Percentiles rank a stretch among this genome's conserved stretches.
phyloP scores from a whole-genome alignment of 257 asterid genomes.

The Capsicum baccatum region DNA sequence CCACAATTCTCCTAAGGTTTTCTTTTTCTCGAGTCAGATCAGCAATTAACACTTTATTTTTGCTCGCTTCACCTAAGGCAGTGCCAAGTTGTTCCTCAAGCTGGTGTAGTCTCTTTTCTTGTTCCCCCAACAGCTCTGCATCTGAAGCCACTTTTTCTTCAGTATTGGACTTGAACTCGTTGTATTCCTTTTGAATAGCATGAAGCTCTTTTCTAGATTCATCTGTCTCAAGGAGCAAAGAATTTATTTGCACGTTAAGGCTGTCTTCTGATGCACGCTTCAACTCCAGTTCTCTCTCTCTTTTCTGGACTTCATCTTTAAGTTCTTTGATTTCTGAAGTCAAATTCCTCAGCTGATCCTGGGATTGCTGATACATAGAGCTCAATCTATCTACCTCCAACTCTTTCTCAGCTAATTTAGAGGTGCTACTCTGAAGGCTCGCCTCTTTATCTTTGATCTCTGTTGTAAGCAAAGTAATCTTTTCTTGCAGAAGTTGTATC shows the following conservation, averaged over 20 bases:
- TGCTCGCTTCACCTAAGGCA: constrained; percentile 47
- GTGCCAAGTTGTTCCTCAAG: constrained; percentile 60
- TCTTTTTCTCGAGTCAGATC: constrained; percentile 63
- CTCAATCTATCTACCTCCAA: constrained; percentile 45
- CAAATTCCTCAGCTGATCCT: constrained; percentile 48
- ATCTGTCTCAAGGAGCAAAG: constrained; percentile 52
- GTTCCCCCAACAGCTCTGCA: constrained; percentile 56
- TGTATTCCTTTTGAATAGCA: constrained; percentile 48
- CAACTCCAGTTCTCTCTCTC: constrained; percentile 56
- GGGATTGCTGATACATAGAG: constrained; percentile 46
- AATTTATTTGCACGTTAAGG: constrained; percentile 47
- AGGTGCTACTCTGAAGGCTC: constrained; percentile 38
- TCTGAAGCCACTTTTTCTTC: constrained; percentile 62
- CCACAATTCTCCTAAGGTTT: constrained; percentile 47
- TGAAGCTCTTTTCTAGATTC: constrained; percentile 49
- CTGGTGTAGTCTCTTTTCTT: constrained; percentile 46
- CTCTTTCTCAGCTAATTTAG: constrained; percentile 55
- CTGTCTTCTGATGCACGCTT: constrained; percentile 47
- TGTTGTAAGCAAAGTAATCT: constrained; percentile 50
- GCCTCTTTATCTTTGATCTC: constrained; percentile 70
- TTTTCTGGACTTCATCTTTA: constrained; percentile 49
- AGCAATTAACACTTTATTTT: constrained; percentile 43
- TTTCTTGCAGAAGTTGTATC: constrained; percentile 56
- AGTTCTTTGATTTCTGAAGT: constrained; percentile 51
- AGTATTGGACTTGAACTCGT: constrained; percentile 46